These are phyloP conservation scores for Mortierella sp. DNA, from an alignment of 371 early-diverging fungal genomes.

Conservation along the genomic window DNA sequence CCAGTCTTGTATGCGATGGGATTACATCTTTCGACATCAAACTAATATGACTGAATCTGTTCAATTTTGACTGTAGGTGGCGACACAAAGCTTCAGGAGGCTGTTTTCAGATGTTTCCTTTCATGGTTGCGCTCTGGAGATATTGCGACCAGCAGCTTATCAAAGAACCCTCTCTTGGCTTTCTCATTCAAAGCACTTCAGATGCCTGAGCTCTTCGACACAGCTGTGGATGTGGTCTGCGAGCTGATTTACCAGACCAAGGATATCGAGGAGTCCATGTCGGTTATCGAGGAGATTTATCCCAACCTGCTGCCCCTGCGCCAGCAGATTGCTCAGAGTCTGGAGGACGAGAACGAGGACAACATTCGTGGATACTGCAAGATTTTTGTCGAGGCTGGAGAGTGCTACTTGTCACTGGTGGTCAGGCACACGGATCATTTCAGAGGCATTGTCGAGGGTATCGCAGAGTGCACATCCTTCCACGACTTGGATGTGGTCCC, in stretches of 20 bases:
- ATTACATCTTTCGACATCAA: too few relatives aligned
- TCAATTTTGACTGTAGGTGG: slow-evolving; percentile 50
- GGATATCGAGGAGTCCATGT: slow-evolving; percentile 68
- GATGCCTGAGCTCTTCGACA: slow-evolving; percentile 81
- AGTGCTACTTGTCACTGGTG: slow-evolving; percentile 84
- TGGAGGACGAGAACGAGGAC: slow-evolving; percentile 74
- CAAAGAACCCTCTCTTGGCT: slow-evolving; percentile 76
- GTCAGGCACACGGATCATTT: slow-evolving; percentile 74
- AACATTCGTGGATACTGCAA: slow-evolving; percentile 81
- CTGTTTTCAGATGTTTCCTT: slow-evolving; percentile 79
- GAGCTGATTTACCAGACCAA: slow-evolving; percentile 84
- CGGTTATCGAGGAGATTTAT: slow-evolving; percentile 75
- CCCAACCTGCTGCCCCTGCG: slow-evolving; percentile 68
- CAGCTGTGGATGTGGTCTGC: slow-evolving; percentile 86
- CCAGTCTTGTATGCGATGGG: too few relatives aligned
- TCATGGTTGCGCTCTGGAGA: slow-evolving; percentile 92
- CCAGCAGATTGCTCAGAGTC: slow-evolving; percentile 61
- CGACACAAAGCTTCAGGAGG: slow-evolving; percentile 68
- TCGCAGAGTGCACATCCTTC: slow-evolving; percentile 78
- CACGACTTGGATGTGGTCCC: slow-evolving; percentile 79
- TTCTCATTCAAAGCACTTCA: slow-evolving; percentile 82
- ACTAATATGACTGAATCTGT: not conserved
- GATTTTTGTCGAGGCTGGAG: slow-evolving; percentile 90
- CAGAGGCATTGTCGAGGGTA: slow-evolving; percentile 77
- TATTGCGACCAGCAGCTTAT: slow-evolving; percentile 73